Conservation (phyloP, 2,329 filamentous ascomycete species). For the Penicillium sp. region DNA sequence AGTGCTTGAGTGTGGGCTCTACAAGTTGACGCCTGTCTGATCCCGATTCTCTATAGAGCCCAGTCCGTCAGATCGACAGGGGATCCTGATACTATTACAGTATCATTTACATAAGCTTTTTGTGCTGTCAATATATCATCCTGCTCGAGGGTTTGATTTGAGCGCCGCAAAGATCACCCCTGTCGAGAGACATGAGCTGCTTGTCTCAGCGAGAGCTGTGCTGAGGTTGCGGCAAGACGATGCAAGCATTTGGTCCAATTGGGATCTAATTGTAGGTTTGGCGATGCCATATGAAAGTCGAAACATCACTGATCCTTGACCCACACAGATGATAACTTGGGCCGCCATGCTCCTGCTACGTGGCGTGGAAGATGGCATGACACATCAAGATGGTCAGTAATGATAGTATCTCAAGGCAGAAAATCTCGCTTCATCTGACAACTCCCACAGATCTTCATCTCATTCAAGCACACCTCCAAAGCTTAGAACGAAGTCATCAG, state of each 20-base stretch:
- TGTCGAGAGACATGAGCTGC: slow-evolving; percentile 33
- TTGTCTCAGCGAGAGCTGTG: slow-evolving; percentile 37
- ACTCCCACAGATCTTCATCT: slow-evolving; percentile 28
- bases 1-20: slow-evolving; percentile 6
- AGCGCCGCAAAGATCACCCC: slow-evolving; percentile 33
- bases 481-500: slow-evolving; percentile 28
- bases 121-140: slow-evolving; percentile 37
- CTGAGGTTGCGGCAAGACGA: slow-evolving; percentile 35
- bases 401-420: background rate
- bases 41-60: slow-evolving; percentile 22
- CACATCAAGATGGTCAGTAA: slow-evolving; percentile 33
- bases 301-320: background rate
- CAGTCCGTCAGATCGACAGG: slow-evolving; percentile 34
- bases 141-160: slow-evolving; percentile 35
- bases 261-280: slow-evolving; percentile 34
- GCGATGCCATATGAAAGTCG: no score
- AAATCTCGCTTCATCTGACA: background rate
- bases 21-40: background rate
- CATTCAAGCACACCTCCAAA: slow-evolving; percentile 33
- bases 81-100: slow-evolving; percentile 36
- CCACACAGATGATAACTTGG: slow-evolving; percentile 36
- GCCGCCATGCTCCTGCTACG: slow-evolving; percentile 33
- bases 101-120: slow-evolving; percentile 39
- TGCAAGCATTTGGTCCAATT: slow-evolving; percentile 39
- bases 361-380: slow-evolving; percentile 35